Base-by-base conservation (phyloP, 306 rosid genomes). In the Coriaria nepalensis region DNA sequence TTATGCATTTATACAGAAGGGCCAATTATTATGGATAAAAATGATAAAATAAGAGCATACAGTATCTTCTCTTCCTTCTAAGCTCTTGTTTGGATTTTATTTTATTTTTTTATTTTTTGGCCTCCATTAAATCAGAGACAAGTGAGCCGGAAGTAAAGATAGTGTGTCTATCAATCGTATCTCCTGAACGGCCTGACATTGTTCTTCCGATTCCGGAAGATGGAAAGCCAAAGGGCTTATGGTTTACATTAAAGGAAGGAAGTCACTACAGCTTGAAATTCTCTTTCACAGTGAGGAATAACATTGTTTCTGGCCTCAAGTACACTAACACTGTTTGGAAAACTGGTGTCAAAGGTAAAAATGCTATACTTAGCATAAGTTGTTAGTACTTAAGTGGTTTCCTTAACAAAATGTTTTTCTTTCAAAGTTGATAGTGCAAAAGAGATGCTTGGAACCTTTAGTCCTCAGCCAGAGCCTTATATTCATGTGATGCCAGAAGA, bases 311-410 rank as follows among this genome's bases (percentile, higher is more conserved):
- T 20, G 79, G 79, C 52, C 79, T 73, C 65, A 73, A 73, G 61
- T 73, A 73, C 75, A 73, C 72, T 71, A 68, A 73, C 66, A 68
- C 74, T 43, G 79, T 73, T 35, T 73, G 79, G 79, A 73, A 73
- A 60, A 64, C 75, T 10, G 72, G 68, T 7, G 38, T 73, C 45
- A 73, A 68, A 62, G 79, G 79, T 73, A 53, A 47, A 45, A 2
- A 13, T 6, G 11, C 34, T 10, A 4, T 47, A 8, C 47, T 33
- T 52, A 37, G 45, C 15, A 12, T 12, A 34, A 20, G 43, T 57
- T 8, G 8, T 57, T n/a, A 4, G 29, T 45, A 10, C 10, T 8
- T 6, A 6, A 34, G 62, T 8, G 35, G 7, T 9, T 38, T 37
- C 14, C 10, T 46, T 32, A 5, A 42, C 29, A 20, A 20, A 20